A percentile compares a stretch with the other conserved stretches of the same genome.
Evolutionary conservation across 306 rosid genomes (phyloP).

Genomic region (Casuarina equisetifolia): DNA sequence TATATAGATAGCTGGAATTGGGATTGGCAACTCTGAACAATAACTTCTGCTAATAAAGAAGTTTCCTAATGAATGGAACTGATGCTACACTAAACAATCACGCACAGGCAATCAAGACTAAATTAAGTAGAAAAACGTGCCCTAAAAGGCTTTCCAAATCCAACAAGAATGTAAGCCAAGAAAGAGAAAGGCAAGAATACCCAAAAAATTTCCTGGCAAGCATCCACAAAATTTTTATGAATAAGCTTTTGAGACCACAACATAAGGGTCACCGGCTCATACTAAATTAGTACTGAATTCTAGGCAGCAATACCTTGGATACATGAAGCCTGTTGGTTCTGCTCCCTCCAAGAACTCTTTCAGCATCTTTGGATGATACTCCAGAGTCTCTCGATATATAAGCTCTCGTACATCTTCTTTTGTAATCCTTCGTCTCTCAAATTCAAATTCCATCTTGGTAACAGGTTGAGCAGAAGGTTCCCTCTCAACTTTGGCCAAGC

Average conservation of each 20-base stretch:
- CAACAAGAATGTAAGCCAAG: neutral
- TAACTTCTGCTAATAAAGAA: neutral
- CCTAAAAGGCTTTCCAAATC: neutral
- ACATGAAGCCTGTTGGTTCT: slow-evolving; percentile 96
- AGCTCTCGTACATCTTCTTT: slow-evolving; percentile 99
- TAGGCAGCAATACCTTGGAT: slow-evolving; percentile 75
- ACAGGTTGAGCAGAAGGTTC: slow-evolving; percentile 98
- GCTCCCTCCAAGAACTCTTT: slow-evolving; percentile 93
- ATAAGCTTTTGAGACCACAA: slow-evolving; percentile 5
- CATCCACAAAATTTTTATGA: neutral
- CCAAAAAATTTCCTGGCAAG: neutral
- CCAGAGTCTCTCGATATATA: slow-evolving; percentile 87
- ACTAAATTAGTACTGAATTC: neutral
- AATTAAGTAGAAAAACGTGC: neutral
- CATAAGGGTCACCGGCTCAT: neutral
- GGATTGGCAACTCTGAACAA: neutral
- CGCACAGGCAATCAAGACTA: neutral
- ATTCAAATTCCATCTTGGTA: slow-evolving; percentile 99
- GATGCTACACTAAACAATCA: neutral
- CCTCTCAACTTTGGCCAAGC: slow-evolving; percentile 98
- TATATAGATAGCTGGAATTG: neutral
- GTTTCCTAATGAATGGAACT: neutral
- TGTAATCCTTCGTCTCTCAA: slow-evolving; percentile 96
- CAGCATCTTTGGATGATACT: slow-evolving; percentile 96
- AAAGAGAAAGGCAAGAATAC: neutral